Conservation (phyloP, 306 rosid genomes). For the Cucumis sativus region DNA sequence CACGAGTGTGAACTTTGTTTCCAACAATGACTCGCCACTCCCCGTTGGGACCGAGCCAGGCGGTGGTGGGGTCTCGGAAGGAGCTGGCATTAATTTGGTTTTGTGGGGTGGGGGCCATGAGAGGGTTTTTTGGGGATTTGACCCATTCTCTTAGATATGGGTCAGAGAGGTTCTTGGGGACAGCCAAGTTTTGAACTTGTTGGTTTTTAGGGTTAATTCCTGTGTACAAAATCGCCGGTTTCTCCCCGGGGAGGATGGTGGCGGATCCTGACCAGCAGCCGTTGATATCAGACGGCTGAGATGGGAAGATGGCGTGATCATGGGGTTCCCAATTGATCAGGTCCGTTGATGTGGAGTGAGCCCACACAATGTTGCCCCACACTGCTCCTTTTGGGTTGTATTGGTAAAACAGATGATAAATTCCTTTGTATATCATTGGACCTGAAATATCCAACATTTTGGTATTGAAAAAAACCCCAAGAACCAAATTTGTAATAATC, state of each 20-base stretch:
- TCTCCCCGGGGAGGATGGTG: constrained; percentile 43
- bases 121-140: constrained; percentile 34
- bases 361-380: constrained; percentile 90
- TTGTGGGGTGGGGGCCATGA: constrained; percentile 40
- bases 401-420: constrained; percentile 73
- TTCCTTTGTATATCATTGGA: constrained; percentile 52
- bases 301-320: constrained; percentile 49
- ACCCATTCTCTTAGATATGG: constrained; percentile 67
- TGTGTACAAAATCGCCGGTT: constrained; percentile 62
- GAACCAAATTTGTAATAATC: too few relatives aligned
- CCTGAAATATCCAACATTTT: constrained; percentile 20
- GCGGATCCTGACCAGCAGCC: constrained; percentile 93
- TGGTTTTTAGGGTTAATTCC: constrained; percentile 45
- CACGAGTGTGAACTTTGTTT: constrained; percentile 24
- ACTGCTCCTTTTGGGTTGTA: constrained; percentile 60
- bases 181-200: constrained; percentile 71
- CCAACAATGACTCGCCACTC: constrained; percentile 54
- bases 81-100: constrained; percentile 48
- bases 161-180: constrained; percentile 61
- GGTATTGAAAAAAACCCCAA: too few relatives aligned
- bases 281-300: constrained; percentile 47
- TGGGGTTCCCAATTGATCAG: constrained; percentile 72
- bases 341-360: constrained; percentile 71
- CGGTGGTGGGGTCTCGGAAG: constrained; percentile 80
- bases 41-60: constrained; percentile 58